phyloP scores from a whole-genome alignment of 352 stramenopile species.

The Phytophthora sansomeana region DNA sequence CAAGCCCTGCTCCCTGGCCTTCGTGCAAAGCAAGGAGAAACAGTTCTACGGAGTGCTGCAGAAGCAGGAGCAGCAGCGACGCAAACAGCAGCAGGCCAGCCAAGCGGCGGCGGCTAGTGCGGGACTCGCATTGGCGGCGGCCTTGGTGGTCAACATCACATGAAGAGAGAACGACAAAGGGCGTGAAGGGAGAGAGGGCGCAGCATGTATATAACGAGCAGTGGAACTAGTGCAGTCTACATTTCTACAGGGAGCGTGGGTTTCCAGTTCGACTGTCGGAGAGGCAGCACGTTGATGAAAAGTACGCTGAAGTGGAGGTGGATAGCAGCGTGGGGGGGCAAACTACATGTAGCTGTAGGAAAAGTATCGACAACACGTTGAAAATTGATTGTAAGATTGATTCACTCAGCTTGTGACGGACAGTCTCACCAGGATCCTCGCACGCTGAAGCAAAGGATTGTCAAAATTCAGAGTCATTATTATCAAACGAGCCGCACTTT shows the following conservation, averaged over 20 bases:
- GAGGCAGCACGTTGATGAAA: background rate
- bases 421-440: too few species aligned
- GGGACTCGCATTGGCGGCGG: slow-evolving; percentile 42
- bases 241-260: background rate
- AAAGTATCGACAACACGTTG: too few species aligned
- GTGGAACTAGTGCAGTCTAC: background rate
- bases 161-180: slow-evolving; percentile 25
- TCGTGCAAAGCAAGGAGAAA: slow-evolving; percentile 66
- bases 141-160: slow-evolving; percentile 46
- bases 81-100: slow-evolving; percentile 25
- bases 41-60: slow-evolving; percentile 50
- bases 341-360: too few species aligned
- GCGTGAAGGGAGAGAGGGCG: background rate
- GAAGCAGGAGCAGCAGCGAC: slow-evolving; percentile 37
- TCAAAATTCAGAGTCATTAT: too few species aligned
- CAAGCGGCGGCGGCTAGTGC: slow-evolving; percentile 35
- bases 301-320: too few species aligned
- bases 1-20: slow-evolving; percentile 71
- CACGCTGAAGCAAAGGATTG: too few species aligned
- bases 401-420: too few species aligned
- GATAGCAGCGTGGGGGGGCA: too few species aligned
- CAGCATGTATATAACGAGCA: background rate
- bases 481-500: too few species aligned
- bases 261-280: too few species aligned
- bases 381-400: too few species aligned